Conservation (phyloP, 306 rosid genomes). For the Urtica urens region DNA sequence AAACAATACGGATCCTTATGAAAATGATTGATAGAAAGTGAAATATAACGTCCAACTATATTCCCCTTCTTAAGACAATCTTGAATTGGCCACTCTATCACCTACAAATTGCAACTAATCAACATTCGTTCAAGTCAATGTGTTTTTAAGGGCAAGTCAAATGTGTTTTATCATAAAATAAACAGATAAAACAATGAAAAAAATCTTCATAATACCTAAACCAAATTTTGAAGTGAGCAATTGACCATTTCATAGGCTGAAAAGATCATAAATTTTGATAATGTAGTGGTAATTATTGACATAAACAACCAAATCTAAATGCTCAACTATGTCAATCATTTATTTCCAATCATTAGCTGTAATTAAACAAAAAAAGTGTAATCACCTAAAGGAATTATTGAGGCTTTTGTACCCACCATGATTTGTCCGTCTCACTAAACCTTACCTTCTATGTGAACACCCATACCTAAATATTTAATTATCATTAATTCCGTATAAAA, state of each 20-base stretch:
- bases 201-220: neutral
- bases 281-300: slow-evolving; percentile 11
- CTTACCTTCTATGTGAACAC: slow-evolving; percentile 3
- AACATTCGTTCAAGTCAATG: too few species aligned
- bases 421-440: slow-evolving; percentile 8
- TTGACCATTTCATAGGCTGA: neutral
- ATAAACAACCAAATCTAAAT: slow-evolving; percentile 30
- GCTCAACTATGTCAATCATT: slow-evolving; percentile 30
- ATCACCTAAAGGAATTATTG: slow-evolving; percentile 20
- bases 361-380: slow-evolving; percentile 13
- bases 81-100: neutral
- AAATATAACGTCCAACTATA: neutral
- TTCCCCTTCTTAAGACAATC: neutral
- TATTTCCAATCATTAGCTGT: slow-evolving; percentile 39
- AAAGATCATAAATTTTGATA: slow-evolving; percentile 4
- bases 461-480: neutral
- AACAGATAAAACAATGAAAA: too few species aligned
- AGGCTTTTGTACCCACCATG: slow-evolving; percentile 33
- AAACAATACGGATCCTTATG: neutral
- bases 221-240: neutral
- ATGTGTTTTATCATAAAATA: too few species aligned
- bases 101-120: too few species aligned
- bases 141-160: too few species aligned
- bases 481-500: slow-evolving; percentile 13
- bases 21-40: neutral